Evolutionary conservation across 1,139 yeast species (phyloP), one percentile per base, ranked within the genome.

Genomic region (Lodderomyces oxycetoniae): DNA sequence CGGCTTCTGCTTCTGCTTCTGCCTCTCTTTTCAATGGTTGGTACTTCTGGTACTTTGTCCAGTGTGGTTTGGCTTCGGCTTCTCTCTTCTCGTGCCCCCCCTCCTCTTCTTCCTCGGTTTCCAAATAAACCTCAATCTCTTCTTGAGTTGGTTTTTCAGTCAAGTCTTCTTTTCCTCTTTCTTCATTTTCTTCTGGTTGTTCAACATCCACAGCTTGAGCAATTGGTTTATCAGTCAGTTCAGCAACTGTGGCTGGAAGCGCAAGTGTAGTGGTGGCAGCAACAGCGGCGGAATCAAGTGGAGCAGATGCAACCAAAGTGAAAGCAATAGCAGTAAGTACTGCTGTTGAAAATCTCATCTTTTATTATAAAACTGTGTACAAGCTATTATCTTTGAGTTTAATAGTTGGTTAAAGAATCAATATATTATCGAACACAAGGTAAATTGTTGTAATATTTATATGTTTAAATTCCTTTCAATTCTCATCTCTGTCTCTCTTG

Each of bases 1-100:
- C 24, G 13, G 40, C 41, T 26, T 33, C 43, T 29, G n/a, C 8
- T 9, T n/a, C 23, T 20, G 34, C 38, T 4, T 34, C 32, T 19
- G 36, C 36, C 17, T 38, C 42, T 31, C 41, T 36, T 29, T 40
- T 39, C 12, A 26, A 33, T 26, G 44, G 45, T 28, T 41, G 36
- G 24, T 34, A 42, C 28, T 32, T 33, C 7, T 36, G 38, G 26
- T 35, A 41, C 12, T 26, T 34, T 15, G 45, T 41, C 36, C 38
- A 41, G 4, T 20, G 21, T 10, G 29, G 30, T 36, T 26, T 37
- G 12, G 35, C 33, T 17, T 32, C 27, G 12, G 30, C 33, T 10
- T 37, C 30, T 16, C 29, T 17, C 17, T 28, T 28, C 24, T 31
- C 36, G 14, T 28, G 11, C 9, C 33, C 34, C 5, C 40, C 42